Evolutionary conservation across 2,329 filamentous ascomycete genomes (phyloP).

Genomic region (Cytospora piceae): DNA sequence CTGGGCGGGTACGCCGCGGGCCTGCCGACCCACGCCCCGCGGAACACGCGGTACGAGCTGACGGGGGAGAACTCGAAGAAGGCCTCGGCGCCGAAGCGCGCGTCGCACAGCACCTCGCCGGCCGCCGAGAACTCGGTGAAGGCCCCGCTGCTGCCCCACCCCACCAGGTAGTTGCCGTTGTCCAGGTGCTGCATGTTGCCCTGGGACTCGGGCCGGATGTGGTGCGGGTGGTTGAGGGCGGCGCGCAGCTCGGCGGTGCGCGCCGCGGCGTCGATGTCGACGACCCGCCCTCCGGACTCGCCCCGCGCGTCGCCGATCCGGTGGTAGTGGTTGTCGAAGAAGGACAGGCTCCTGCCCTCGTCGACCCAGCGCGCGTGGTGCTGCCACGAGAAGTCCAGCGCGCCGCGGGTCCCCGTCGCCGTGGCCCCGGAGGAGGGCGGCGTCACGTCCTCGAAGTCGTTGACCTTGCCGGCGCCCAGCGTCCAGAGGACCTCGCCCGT

Average conservation of each 20-base stretch:
- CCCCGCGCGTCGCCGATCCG: slow-evolving; percentile 30
- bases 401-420: slow-evolving; percentile 35
- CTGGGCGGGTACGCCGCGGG: slow-evolving; percentile 26
- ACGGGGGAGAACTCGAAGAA: slow-evolving; percentile 30
- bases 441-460: slow-evolving; percentile 42
- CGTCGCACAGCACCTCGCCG: slow-evolving; percentile 32
- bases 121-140: slow-evolving; percentile 30
- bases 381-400: slow-evolving; percentile 41
- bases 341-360: slow-evolving; percentile 37
- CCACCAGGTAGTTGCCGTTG: slow-evolving; percentile 57
- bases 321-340: slow-evolving; percentile 43
- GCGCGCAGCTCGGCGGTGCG: slow-evolving; percentile 38
- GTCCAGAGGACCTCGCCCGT: slow-evolving; percentile 43
- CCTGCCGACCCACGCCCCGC: slow-evolving; percentile 29
- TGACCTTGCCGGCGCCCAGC: slow-evolving; percentile 40
- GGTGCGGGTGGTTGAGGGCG: slow-evolving; percentile 38
- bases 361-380: slow-evolving; percentile 41
- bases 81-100: slow-evolving; percentile 28
- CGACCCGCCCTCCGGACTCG: slow-evolving; percentile 31
- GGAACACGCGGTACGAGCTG: slow-evolving; percentile 32
- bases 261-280: slow-evolving; percentile 36
- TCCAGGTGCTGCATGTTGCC: slow-evolving; percentile 57
- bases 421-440: slow-evolving; percentile 30
- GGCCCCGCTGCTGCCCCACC: slow-evolving; percentile 46
- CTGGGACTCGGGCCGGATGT: slow-evolving; percentile 36